Base-by-base conservation (phyloP, 805 yeast genomes). In the Starmerella scarabaei region DNA sequence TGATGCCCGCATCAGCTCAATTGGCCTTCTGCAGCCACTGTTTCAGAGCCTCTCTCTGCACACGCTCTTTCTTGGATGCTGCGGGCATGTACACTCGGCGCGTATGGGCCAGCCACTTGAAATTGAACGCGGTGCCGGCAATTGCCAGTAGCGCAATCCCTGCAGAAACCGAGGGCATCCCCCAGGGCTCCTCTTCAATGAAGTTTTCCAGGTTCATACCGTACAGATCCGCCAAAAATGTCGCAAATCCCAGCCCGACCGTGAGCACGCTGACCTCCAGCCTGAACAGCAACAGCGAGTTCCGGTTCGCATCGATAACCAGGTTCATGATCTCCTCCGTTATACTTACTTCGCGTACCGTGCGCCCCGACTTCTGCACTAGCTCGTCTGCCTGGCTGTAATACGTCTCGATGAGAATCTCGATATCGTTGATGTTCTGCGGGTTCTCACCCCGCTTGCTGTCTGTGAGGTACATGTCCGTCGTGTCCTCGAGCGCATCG, bases 171-270 rank as follows among this genome's bases (percentile, higher is more conserved):
- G 72, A 53, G 3, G 60, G 58, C 58, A 84, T 80, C 24, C 95
- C 94, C 47, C 69, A 68, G 39, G 73, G 69, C 2, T 75, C 64
- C 39, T 85, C 94, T 55, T 91, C 98, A 15, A 91, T 77, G 55
- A 81, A 86, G 60, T 88, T 91, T 54, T 81, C 86, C 57, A 91
- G 64, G 60, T 91, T 91, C 98, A 91, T 91, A 27, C 94, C 94
- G 53, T 82, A 86, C 51, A 85, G 77, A 6, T 93, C 93, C 2
- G 95, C 94, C 1, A 83, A 52, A 17, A 82, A 62, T 1, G 94
- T 79, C 1, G 93, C 94, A 18, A 82, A 79, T 0, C 94, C 80
- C 53, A 82, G 72, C 0, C 94, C 93, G 27, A 86, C 59, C 0
- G 95, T 83, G 47, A 81, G 82, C 20, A 86, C 79, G 0, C 93